phyloP scores from a whole-genome alignment of 768 basidiomycete species.

The Calocybe indica region DNA sequence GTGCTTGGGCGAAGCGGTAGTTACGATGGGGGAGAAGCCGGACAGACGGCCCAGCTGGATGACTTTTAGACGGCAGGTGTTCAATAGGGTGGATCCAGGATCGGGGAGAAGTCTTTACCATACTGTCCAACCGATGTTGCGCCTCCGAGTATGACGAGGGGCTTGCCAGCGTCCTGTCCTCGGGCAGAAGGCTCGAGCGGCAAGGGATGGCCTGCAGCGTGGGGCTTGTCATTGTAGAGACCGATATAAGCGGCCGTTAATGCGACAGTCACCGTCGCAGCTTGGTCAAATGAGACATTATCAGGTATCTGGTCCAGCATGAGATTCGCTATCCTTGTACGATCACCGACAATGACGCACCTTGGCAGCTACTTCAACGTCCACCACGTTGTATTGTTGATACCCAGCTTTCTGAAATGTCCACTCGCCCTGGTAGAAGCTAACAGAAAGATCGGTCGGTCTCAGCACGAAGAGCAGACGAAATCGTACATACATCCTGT shows the following conservation, averaged over 20 bases:
- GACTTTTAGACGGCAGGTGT: constrained; percentile 11
- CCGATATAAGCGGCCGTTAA: constrained; percentile 22
- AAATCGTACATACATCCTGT: not conserved
- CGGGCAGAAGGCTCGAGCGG: constrained; percentile 26
- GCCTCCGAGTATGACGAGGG: constrained; percentile 31
- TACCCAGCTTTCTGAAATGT: not conserved
- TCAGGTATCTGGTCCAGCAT: constrained; percentile 21
- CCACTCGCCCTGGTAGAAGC: not conserved
- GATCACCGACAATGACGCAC: not conserved
- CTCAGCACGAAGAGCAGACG: no score
- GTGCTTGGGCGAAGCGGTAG: constrained; percentile 24
- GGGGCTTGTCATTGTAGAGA: constrained; percentile 21
- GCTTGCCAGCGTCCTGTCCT: constrained; percentile 23
- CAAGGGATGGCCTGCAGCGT: constrained; percentile 20
- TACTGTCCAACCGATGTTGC: constrained; percentile 30
- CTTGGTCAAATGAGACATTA: constrained; percentile 27
- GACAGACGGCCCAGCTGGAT: constrained; percentile 30
- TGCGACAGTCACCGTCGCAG: constrained; percentile 26
- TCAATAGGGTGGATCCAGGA: not conserved
- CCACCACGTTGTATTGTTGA: not conserved
- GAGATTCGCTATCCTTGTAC: not conserved
- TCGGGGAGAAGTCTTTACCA: constrained; percentile 9
- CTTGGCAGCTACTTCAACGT: not conserved
- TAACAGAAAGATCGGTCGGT: constrained; percentile 25
- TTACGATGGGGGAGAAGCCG: constrained; percentile 38